A percentile compares a stretch with the other conserved stretches of the same genome.
phyloP scores from a whole-genome alignment of 108 stramenopile genomes.

The Cyclotella cryptica region DNA sequence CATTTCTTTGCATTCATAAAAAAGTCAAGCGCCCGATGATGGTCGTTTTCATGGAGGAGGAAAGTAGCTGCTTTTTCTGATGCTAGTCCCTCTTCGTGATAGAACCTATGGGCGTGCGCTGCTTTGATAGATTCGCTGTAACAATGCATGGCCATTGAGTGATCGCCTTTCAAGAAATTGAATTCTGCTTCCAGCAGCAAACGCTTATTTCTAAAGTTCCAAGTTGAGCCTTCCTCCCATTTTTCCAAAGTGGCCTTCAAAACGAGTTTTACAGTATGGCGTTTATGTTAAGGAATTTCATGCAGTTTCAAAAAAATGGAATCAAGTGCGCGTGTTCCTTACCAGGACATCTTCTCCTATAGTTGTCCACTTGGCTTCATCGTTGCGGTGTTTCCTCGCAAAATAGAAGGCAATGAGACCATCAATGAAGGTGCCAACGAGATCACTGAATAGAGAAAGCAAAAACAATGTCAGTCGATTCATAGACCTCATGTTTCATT shows the following conservation, averaged over 20 bases:
- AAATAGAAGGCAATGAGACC: no score
- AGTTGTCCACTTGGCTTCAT: conserved; percentile 36
- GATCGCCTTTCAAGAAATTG: conserved; percentile 43
- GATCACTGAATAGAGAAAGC: neutral
- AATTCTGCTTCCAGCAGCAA: conserved; percentile 63
- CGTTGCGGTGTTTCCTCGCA: conserved; percentile 27
- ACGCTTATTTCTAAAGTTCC: no score
- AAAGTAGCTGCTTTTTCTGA: conserved; percentile 52
- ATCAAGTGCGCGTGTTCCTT: neutral
- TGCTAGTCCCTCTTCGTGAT: conserved; percentile 64
- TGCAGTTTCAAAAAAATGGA: neutral
- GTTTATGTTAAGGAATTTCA: neutral
- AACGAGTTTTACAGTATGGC: neutral
- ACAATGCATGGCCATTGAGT: conserved; percentile 38
- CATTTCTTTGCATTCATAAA: conserved; percentile 49
- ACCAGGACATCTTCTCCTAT: conserved; percentile 21
- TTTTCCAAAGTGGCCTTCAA: conserved; percentile 14
- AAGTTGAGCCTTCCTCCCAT: no score
- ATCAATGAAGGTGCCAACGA: conserved; percentile 50
- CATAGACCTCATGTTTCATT: neutral
- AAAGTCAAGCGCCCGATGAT: conserved; percentile 24
- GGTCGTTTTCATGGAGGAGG: conserved; percentile 29
- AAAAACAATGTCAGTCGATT: neutral
- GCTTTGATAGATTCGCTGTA: conserved; percentile 51
- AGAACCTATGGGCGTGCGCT: conserved; percentile 51